Percentiles rank a stretch among this genome's conserved stretches.
These are phyloP conservation scores for Withania somnifera DNA, from an alignment of 305 asterid genomes.

Conservation along the genomic window DNA sequence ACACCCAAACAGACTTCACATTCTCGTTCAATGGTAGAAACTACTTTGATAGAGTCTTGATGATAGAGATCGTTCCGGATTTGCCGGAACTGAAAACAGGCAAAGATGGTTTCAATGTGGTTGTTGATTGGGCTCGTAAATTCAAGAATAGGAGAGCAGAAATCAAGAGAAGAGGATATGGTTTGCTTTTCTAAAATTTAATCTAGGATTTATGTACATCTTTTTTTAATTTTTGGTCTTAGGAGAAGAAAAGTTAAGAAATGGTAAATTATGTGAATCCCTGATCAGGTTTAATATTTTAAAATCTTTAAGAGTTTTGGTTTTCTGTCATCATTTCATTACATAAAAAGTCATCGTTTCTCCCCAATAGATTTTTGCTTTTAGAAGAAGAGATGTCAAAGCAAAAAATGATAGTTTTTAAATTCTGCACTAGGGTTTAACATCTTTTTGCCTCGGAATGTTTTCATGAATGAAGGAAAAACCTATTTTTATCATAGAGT, in stretches of 20 bases:
- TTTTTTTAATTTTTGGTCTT: neutral
- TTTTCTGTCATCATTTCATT: neutral
- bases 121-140: slow-evolving; percentile 52
- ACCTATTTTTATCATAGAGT: neutral
- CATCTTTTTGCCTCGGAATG: neutral
- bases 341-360: neutral
- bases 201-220: slow-evolving; percentile 13
- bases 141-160: slow-evolving; percentile 79
- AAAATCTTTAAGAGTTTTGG: neutral
- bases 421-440: neutral
- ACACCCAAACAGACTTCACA: slow-evolving; percentile 30
- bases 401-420: neutral
- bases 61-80: slow-evolving; percentile 52
- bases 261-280: neutral
- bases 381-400: neutral
- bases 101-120: slow-evolving; percentile 11
- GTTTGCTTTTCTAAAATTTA: slow-evolving; percentile 11
- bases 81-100: slow-evolving; percentile 33
- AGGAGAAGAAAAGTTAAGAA: neutral
- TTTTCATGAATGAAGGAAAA: neutral
- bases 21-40: slow-evolving; percentile 65
- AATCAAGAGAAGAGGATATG: slow-evolving; percentile 11
- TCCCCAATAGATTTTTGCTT: neutral
- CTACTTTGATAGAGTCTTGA: slow-evolving; percentile 64
- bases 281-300: neutral